These are phyloP conservation scores for Viola odorata DNA, from an alignment of 345 rosid genomes.

Conservation along the genomic window DNA sequence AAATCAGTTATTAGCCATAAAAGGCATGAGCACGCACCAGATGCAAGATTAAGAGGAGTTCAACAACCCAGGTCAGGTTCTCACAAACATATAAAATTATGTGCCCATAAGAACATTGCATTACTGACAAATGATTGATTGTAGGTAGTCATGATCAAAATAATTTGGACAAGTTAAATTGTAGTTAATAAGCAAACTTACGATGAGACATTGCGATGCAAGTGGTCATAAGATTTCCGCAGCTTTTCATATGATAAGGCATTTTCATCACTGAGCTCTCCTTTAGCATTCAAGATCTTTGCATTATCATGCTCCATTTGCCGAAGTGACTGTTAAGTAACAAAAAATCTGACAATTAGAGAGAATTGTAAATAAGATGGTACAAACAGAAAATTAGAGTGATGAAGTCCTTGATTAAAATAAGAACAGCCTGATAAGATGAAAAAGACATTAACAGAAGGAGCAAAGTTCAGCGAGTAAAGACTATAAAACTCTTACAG, in stretches of 20 bases:
- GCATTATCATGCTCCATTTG: constrained; percentile 99
- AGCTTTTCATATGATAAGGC: constrained; percentile 85
- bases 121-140: not conserved
- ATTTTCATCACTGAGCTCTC: constrained; percentile 95
- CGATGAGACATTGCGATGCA: constrained; percentile 87
- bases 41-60: not conserved
- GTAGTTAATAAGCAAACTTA: constrained; percentile 39
- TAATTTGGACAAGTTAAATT: not conserved
- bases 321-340: constrained; percentile 57
- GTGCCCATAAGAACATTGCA: not conserved
- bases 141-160: too few species aligned
- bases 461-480: not conserved
- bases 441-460: not conserved
- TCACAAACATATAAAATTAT: not conserved
- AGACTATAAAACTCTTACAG: constrained; percentile 45
- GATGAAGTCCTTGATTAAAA: not conserved
- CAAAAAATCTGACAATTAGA: constrained; percentile 11
- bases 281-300: constrained; percentile 84
- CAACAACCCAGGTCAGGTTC: not conserved
- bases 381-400: not conserved
- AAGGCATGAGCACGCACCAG: not conserved
- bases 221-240: constrained; percentile 85
- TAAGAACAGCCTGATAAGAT: not conserved
- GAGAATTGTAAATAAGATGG: constrained; percentile 5
- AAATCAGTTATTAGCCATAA: not conserved